Evolutionary conservation across 177 flowering plant genomes (phyloP).

Genomic region (Vitis hybrid): DNA sequence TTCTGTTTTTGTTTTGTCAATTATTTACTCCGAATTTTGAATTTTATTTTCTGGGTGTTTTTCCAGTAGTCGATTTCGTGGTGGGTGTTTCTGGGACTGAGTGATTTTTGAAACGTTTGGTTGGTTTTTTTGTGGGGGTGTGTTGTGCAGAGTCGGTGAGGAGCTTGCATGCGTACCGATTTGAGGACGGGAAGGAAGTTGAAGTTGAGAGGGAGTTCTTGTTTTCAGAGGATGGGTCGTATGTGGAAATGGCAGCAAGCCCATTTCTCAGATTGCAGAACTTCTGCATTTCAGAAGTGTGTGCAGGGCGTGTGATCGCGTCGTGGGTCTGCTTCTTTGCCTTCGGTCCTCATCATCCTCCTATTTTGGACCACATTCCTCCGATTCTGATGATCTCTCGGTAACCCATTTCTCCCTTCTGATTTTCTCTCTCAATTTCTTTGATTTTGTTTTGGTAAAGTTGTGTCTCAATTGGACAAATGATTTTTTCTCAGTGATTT

Average conservation of each 20-base stretch:
- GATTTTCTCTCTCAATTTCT: neutral
- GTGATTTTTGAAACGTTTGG: too few species aligned
- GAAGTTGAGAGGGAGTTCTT: constrained; percentile 25
- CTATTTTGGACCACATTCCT: constrained; percentile 10
- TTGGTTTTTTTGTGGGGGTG: neutral
- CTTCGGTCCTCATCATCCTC: constrained; percentile 8
- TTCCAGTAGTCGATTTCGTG: too few species aligned
- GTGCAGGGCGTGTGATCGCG: constrained; percentile 17
- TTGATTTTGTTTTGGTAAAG: too few species aligned
- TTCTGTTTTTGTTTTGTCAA: too few species aligned
- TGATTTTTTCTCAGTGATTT: neutral
- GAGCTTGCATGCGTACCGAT: constrained; percentile 29
- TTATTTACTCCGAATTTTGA: too few species aligned
- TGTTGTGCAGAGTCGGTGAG: constrained; percentile 22
- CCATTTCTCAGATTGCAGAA: constrained; percentile 12
- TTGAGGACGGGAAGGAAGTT: constrained; percentile 13
- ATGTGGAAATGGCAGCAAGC: constrained; percentile 21
- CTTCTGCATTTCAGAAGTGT: constrained; percentile 7
- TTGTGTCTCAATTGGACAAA: too few species aligned
- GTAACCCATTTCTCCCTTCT: constrained; percentile 5
- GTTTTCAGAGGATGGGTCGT: constrained; percentile 7
- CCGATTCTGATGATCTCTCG: constrained; percentile 14
- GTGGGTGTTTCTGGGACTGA: too few species aligned
- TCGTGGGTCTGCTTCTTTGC: constrained; percentile 25
- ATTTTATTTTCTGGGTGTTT: too few species aligned